Conservation (phyloP, 2,329 filamentous ascomycete genomes). For the Aphanoascus verrucosus region DNA sequence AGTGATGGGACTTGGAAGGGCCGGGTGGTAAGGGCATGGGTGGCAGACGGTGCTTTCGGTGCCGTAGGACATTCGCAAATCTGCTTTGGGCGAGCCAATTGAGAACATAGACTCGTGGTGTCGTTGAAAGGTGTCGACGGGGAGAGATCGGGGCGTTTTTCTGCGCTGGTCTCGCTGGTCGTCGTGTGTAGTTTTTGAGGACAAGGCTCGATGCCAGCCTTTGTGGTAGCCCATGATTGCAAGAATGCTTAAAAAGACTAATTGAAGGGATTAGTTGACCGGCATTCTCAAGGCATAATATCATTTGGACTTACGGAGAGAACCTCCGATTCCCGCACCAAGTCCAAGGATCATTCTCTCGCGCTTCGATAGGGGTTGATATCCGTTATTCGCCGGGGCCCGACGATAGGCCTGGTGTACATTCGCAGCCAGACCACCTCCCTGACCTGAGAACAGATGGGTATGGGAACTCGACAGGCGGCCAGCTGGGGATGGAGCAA, state of each 20-base stretch:
- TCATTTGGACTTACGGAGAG: not conserved
- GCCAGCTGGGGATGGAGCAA: not conserved
- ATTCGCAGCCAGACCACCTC: not conserved
- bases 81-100: not conserved
- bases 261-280: not conserved
- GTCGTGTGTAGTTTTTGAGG: not conserved
- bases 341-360: conserved; percentile 9
- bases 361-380: not conserved
- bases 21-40: conserved; percentile 9
- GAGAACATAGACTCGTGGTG: conserved; percentile 9
- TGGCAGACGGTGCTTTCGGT: not conserved
- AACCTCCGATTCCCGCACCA: conserved; percentile 5
- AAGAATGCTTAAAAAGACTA: conserved; percentile 5
- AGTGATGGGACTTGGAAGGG: conserved; percentile 9
- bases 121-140: conserved; percentile 1
- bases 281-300: not conserved
- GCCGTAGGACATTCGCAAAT: not conserved
- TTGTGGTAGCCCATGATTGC: not conserved
- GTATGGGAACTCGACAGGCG: not conserved
- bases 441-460: not conserved
- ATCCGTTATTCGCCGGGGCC: not conserved
- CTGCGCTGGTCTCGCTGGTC: not conserved
- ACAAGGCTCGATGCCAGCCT: conserved; percentile 4
- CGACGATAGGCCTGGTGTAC: not conserved
- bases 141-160: not conserved